These are phyloP conservation scores for Pichia sp. DNA, from an alignment of 1,139 yeast genomes.

Conservation along the genomic window DNA sequence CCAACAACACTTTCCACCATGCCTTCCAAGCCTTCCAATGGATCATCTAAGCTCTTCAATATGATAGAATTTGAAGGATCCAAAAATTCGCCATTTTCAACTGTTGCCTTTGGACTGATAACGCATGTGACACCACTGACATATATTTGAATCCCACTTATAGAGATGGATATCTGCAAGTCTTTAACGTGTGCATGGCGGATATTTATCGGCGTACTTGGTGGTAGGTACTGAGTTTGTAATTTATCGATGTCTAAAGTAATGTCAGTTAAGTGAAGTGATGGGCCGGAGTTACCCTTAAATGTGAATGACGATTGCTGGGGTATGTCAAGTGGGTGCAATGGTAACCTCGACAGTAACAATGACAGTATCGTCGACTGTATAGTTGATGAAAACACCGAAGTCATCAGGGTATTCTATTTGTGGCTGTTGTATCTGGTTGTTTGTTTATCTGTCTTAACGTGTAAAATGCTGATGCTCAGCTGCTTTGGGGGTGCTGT, in stretches of 20 bases:
- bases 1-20: constrained; percentile 23
- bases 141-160: constrained; percentile 14
- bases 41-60: constrained; percentile 13
- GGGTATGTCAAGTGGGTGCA: constrained; percentile 18
- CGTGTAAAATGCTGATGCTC: not conserved
- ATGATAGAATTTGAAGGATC: constrained; percentile 13
- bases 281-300: constrained; percentile 14
- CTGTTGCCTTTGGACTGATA: constrained; percentile 13
- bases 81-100: constrained; percentile 2
- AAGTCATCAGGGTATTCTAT: constrained; percentile 13
- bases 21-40: constrained; percentile 18
- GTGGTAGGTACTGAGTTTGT: constrained; percentile 16
- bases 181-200: constrained; percentile 16
- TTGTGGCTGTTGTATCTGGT: not conserved
- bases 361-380: constrained; percentile 17
- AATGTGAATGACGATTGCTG: constrained; percentile 16
- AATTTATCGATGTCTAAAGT: constrained; percentile 20
- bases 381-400: constrained; percentile 16
- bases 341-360: constrained; percentile 17
- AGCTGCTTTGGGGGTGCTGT: no score
- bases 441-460: not conserved
- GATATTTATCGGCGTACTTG: constrained; percentile 15
- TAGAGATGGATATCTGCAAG: constrained; percentile 14
- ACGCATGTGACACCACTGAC: constrained; percentile 11
- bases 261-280: constrained; percentile 16